These are phyloP conservation scores for Phaffia tasmanica DNA, from an alignment of 768 basidiomycete species.

Conservation along the genomic window DNA sequence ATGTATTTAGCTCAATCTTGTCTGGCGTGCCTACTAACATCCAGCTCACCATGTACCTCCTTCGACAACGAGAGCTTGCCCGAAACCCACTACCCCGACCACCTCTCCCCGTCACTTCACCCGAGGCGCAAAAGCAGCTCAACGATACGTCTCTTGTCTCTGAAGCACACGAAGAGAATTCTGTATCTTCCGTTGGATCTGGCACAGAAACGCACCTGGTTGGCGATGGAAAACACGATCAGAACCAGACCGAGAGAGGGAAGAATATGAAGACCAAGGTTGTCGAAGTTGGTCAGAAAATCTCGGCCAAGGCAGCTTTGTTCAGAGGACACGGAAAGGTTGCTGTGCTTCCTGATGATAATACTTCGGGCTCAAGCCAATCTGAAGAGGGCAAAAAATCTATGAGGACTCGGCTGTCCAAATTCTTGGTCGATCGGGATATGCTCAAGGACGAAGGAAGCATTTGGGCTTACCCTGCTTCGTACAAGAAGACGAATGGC, in stretches of 20 bases:
- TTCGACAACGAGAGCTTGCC: constrained; percentile 37
- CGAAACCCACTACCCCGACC: constrained; percentile 34
- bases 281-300: constrained; percentile 33
- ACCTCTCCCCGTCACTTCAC: constrained; percentile 23
- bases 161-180: constrained; percentile 32
- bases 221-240: constrained; percentile 33
- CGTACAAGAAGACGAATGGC: constrained; percentile 36
- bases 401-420: background rate
- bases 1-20: constrained; percentile 33
- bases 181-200: constrained; percentile 30
- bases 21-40: constrained; percentile 40
- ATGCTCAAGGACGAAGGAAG: constrained; percentile 36
- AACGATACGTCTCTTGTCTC: constrained; percentile 33
- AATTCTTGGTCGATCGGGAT: constrained; percentile 32
- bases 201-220: constrained; percentile 35
- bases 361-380: constrained; percentile 6
- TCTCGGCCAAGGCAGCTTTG: constrained; percentile 38
- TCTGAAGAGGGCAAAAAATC: constrained; percentile 4
- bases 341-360: constrained; percentile 31
- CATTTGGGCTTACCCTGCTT: constrained; percentile 37
- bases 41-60: constrained; percentile 38
- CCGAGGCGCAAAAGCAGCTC: constrained; percentile 35
- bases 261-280: constrained; percentile 34
- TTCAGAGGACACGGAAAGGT: constrained; percentile 40
- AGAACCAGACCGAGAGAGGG: constrained; percentile 28